Evolutionary conservation across 805 yeast species (phyloP).

Genomic region (Pichia rugopelliculosa): DNA sequence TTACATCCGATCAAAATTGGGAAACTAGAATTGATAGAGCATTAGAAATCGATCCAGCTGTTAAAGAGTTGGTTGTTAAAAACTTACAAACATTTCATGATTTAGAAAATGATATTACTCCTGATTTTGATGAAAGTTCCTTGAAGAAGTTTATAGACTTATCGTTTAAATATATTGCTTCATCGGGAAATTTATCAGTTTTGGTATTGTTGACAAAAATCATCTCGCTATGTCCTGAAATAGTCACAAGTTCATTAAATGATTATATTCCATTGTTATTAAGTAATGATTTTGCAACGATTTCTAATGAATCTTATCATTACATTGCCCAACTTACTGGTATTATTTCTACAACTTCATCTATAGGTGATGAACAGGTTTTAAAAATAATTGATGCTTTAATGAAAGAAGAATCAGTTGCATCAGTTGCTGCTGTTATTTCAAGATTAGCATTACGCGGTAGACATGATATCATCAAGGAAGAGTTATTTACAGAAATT

Average conservation of each 20-base stretch:
- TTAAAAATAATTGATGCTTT: constrained; percentile 6
- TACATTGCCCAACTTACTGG: constrained; percentile 23
- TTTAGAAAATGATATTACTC: constrained; percentile 12
- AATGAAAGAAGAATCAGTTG: constrained; percentile 9
- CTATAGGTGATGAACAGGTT: constrained; percentile 13
- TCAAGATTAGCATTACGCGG: constrained; percentile 38
- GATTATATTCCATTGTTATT: constrained; percentile 12
- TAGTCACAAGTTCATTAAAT: constrained; percentile 13
- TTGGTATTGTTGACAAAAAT: constrained; percentile 18
- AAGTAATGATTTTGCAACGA: constrained; percentile 12
- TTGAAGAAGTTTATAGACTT: constrained; percentile 25
- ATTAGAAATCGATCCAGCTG: constrained; percentile 50
- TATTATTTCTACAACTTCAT: constrained; percentile 33
- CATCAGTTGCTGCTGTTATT: constrained; percentile 37
- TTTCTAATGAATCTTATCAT: constrained; percentile 20
- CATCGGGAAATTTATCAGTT: constrained; percentile 6
- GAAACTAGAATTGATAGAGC: constrained; percentile 59
- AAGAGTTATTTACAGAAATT: constrained; percentile 6
- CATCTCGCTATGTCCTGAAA: constrained; percentile 19
- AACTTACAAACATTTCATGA: constrained; percentile 14
- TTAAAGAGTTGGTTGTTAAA: constrained; percentile 27
- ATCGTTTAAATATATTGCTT: constrained; percentile 24
- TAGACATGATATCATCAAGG: constrained; percentile 18
- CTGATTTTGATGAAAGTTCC: constrained; percentile 6
- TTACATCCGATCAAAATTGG: constrained; percentile 73